Percentiles rank a stretch among this genome's conserved stretches.
phyloP scores from a whole-genome alignment of 257 asterid species.

The Nicotiana tabacum region DNA sequence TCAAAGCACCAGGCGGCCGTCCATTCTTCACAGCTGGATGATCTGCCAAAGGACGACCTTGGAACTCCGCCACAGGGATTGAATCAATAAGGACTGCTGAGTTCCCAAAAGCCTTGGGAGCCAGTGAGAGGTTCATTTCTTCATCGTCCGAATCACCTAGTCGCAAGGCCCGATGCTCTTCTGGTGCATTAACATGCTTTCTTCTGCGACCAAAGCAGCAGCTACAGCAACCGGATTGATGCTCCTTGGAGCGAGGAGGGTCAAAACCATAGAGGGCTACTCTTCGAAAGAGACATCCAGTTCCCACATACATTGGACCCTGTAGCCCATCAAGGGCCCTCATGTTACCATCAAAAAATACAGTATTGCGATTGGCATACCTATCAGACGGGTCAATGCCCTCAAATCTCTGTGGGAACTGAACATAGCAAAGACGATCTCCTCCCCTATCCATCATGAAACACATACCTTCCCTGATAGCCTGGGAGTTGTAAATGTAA shows the following conservation, averaged over 20 bases:
- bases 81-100: conserved; percentile 60
- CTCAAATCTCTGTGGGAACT: conserved; percentile 70
- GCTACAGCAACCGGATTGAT: conserved; percentile 36
- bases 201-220: conserved; percentile 43
- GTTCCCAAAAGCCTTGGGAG: conserved; percentile 63
- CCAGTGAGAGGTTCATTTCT: conserved; percentile 41
- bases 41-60: conserved; percentile 71
- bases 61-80: conserved; percentile 64
- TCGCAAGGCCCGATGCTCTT: conserved; percentile 53
- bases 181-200: conserved; percentile 25
- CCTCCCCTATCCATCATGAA: conserved; percentile 85
- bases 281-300: conserved; percentile 65
- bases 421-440: conserved; percentile 65
- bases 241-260: conserved; percentile 66
- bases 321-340: conserved; percentile 77
- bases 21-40: conserved; percentile 69
- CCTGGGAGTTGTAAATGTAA: conserved; percentile 62
- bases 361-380: conserved; percentile 64
- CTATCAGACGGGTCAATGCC: conserved; percentile 75
- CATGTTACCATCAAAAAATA: conserved; percentile 72
- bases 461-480: conserved; percentile 81
- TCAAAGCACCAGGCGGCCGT: conserved; percentile 65
- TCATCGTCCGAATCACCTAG: conserved; percentile 65
- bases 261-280: conserved; percentile 69
- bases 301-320: conserved; percentile 71